Conservation (phyloP, 148 eudicot genomes). For the Beta vulgaris region DNA sequence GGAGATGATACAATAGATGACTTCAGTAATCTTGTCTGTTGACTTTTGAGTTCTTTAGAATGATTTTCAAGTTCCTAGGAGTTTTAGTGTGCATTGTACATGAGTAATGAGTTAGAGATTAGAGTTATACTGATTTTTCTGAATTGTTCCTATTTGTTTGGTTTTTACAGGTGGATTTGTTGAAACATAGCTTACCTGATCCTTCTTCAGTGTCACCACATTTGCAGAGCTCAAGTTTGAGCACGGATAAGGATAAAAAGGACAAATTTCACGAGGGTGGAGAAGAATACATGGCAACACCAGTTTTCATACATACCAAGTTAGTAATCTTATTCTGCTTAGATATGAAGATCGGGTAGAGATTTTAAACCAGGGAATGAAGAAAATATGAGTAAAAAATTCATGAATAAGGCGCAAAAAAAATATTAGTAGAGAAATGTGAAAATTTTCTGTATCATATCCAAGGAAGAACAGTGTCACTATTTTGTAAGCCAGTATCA, state of each 20-base stretch:
- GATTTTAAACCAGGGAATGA: not conserved
- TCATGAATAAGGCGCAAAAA: not conserved
- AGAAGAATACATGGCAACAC: conserved; percentile 72
- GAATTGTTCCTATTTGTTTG: not conserved
- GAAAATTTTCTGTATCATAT: not conserved
- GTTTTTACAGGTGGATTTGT: conserved; percentile 77
- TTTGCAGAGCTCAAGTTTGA: conserved; percentile 55
- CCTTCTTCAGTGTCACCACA: conserved; percentile 67
- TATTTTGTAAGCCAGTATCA: too few species aligned
- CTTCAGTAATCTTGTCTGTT: not conserved
- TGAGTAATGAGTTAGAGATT: not conserved
- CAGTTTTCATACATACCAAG: conserved; percentile 87
- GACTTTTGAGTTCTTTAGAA: not conserved
- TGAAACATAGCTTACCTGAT: conserved; percentile 88
- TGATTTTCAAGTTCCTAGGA: not conserved
- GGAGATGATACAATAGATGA: not conserved
- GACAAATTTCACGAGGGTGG: conserved; percentile 63
- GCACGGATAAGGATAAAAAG: conserved; percentile 64
- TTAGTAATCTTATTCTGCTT: conserved; percentile 26
- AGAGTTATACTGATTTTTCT: not conserved
- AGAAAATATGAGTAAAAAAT: not conserved
- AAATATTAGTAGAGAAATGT: not conserved
- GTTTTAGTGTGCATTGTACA: not conserved
- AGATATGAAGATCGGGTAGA: not conserved
- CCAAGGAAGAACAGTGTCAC: not conserved